Evolutionary conservation across 2,329 filamentous ascomycete genomes (phyloP).

Genomic region (Aspergillus quadrilineatus): DNA sequence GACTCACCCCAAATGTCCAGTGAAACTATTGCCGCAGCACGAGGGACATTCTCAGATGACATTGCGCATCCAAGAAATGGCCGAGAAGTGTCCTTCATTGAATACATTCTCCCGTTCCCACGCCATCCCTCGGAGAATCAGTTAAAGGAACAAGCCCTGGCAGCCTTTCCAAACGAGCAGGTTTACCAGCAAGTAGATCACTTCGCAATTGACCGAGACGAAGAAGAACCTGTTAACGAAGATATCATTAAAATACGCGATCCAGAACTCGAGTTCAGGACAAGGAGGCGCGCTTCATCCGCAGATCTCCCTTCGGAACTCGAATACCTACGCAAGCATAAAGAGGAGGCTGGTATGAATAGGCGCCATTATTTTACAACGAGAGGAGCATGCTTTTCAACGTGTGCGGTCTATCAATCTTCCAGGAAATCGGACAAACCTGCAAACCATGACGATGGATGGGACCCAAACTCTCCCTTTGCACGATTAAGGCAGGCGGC

Average conservation of each 20-base stretch:
- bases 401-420: constrained; percentile 21
- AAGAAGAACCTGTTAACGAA: constrained; percentile 37
- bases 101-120: constrained; percentile 75
- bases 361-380: constrained; percentile 34
- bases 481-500: constrained; percentile 59
- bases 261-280: background rate
- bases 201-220: constrained; percentile 45
- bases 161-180: constrained; percentile 51
- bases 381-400: constrained; percentile 34
- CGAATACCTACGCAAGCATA: constrained; percentile 76
- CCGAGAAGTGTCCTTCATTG: constrained; percentile 72
- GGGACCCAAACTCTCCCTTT: constrained; percentile 33
- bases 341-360: constrained; percentile 59
- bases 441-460: constrained; percentile 14
- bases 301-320: constrained; percentile 67
- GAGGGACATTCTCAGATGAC: constrained; percentile 34
- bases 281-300: constrained; percentile 44
- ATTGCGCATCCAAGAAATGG: constrained; percentile 49
- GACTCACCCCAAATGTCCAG: constrained; percentile 47
- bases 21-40: constrained; percentile 32
- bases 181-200: constrained; percentile 48
- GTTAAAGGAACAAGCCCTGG: constrained; percentile 63
- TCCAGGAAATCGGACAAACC: constrained; percentile 6
- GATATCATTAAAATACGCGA: constrained; percentile 18
- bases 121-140: constrained; percentile 77